These are phyloP conservation scores for Wickerhamomyces strasburgensis DNA, from an alignment of 805 yeast species.

Conservation along the genomic window DNA sequence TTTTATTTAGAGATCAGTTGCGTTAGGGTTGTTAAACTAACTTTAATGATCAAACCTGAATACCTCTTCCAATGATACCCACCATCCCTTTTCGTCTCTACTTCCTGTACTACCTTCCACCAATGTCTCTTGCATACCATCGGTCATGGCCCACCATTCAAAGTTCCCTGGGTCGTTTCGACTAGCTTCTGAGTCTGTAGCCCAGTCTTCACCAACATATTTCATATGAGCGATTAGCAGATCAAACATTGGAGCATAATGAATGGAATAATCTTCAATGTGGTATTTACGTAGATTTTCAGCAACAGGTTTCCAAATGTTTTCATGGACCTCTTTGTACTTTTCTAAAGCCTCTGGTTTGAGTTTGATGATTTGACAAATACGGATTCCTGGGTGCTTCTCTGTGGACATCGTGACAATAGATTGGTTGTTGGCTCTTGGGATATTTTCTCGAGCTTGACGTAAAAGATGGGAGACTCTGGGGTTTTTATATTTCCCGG, in stretches of 20 bases:
- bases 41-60: conserved; percentile 30
- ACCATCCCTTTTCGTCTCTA: conserved; percentile 36
- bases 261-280: conserved; percentile 38
- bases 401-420: conserved; percentile 6
- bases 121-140: conserved; percentile 34
- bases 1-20: background rate
- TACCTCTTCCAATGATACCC: conserved; percentile 34
- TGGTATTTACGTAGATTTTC: conserved; percentile 30
- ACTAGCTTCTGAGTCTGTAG: conserved; percentile 29
- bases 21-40: no score
- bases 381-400: conserved; percentile 32
- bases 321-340: conserved; percentile 31
- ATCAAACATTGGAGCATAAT: conserved; percentile 28
- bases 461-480: no score
- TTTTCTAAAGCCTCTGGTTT: conserved; percentile 35
- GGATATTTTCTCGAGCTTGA: no score
- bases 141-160: conserved; percentile 38
- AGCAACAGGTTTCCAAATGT: conserved; percentile 30
- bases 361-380: conserved; percentile 35
- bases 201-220: conserved; percentile 36
- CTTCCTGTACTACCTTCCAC: conserved; percentile 34
- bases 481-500: no score
- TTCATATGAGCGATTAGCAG: conserved; percentile 34
- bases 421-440: no score
- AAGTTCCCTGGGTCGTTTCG: conserved; percentile 32